Evolutionary conservation across 257 asterid species (phyloP).

Genomic region (Forsythia viridissima): DNA sequence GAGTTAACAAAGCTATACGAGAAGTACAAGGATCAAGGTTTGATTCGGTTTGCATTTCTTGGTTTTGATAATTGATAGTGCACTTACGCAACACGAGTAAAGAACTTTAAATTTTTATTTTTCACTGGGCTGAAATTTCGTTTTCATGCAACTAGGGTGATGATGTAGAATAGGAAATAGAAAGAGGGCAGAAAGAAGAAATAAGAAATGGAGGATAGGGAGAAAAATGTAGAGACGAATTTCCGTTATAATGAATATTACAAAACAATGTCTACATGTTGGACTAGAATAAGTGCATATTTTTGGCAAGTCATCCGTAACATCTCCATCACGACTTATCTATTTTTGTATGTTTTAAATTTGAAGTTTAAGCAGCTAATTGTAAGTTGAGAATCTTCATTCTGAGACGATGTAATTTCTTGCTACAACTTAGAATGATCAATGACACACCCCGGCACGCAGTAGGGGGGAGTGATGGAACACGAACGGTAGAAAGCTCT

Average conservation of each 20-base stretch:
- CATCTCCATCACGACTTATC: background rate
- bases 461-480: background rate
- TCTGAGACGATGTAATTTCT: background rate
- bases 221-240: background rate
- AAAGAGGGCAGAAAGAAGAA: background rate
- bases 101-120: background rate
- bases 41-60: background rate
- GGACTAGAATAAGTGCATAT: background rate
- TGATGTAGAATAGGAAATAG: background rate
- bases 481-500: background rate
- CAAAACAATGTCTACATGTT: background rate
- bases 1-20: slow-evolving; percentile 34
- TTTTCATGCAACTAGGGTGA: background rate
- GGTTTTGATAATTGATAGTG: background rate
- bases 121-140: background rate
- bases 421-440: background rate
- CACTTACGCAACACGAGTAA: background rate
- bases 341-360: background rate
- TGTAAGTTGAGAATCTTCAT: background rate
- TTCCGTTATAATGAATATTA: background rate
- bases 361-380: background rate
- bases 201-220: background rate
- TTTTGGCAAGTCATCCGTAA: background rate
- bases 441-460: no score
- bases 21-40: slow-evolving; percentile 40